A percentile compares a stretch with the other conserved stretches of the same genome.
phyloP scores from a whole-genome alignment of 208 protist species.

The Crithidia acanthocephali region DNA sequence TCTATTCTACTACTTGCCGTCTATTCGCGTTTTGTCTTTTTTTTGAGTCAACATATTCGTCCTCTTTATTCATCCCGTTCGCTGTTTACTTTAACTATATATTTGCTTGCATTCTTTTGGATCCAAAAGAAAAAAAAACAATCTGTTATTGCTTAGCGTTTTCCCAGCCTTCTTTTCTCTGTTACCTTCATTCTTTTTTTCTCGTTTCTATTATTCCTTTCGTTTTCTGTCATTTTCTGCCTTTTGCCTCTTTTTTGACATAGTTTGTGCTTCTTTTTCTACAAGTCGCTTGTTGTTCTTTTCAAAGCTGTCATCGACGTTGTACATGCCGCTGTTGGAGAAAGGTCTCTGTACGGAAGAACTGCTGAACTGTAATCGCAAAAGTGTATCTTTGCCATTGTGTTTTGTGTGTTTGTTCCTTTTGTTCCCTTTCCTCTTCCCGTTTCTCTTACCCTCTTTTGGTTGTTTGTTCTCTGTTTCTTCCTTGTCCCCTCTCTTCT shows the following conservation, averaged over 20 bases:
- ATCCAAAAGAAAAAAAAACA: neutral
- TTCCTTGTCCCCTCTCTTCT: constrained; percentile 5
- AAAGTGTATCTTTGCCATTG: neutral
- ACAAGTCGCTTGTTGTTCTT: neutral
- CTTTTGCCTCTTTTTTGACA: constrained; percentile 1
- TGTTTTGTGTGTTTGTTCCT: constrained; percentile 6
- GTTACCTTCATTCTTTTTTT: neutral
- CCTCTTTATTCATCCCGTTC: neutral
- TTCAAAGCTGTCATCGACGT: neutral
- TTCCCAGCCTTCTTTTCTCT: neutral
- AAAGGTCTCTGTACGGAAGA: neutral
- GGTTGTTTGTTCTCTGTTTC: constrained; percentile 2
- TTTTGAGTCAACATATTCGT: constrained; percentile 2
- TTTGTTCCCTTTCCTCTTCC: neutral
- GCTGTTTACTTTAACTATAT: constrained; percentile 1
- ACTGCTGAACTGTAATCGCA: constrained; percentile 2
- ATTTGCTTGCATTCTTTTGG: neutral
- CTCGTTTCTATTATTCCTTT: neutral
- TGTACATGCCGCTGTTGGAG: neutral
- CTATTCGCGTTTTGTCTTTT: constrained; percentile 1
- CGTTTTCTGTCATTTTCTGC: neutral
- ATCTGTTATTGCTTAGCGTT: neutral
- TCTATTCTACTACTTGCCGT: neutral
- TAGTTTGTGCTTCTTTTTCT: constrained; percentile 14
- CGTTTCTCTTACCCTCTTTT: constrained; percentile 14